phyloP scores from a whole-genome alignment of 2,329 filamentous ascomycete genomes.

The Xylaria sp. region DNA sequence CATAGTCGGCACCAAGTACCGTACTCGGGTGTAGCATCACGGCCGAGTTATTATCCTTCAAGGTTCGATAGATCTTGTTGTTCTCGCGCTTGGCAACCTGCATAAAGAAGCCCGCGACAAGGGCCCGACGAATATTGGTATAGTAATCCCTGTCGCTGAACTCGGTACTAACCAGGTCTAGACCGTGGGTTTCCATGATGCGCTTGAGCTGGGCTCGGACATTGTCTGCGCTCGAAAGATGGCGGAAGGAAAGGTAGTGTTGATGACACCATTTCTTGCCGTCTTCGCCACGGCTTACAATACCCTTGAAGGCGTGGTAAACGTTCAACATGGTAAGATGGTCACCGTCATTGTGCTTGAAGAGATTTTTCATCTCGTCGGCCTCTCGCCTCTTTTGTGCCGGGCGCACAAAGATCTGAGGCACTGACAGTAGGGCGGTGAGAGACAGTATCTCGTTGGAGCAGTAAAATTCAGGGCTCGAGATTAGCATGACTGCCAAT shows the following conservation, averaged over 20 bases:
- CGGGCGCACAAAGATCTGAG: slow-evolving; percentile 91
- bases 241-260: slow-evolving; percentile 90
- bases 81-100: slow-evolving; percentile 95
- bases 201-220: slow-evolving; percentile 91
- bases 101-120: slow-evolving; percentile 99
- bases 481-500: slow-evolving; percentile 97
- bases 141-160: slow-evolving; percentile 99
- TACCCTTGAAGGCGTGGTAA: slow-evolving; percentile 95
- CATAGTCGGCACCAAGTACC: slow-evolving; percentile 85
- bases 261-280: slow-evolving; percentile 95
- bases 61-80: slow-evolving; percentile 90
- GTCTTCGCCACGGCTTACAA: slow-evolving; percentile 72
- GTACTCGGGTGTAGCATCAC: slow-evolving; percentile 95
- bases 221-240: slow-evolving; percentile 91
- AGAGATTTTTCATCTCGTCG: slow-evolving; percentile 96
- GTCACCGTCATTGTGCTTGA: slow-evolving; percentile 92
- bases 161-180: slow-evolving; percentile 87
- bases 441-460: slow-evolving; percentile 98
- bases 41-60: slow-evolving; percentile 96
- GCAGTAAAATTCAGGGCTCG: slow-evolving; percentile 97
- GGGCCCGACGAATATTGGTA: slow-evolving; percentile 91
- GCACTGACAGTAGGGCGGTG: slow-evolving; percentile 91
- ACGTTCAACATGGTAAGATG: slow-evolving; percentile 97
- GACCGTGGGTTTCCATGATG: slow-evolving; percentile 93
- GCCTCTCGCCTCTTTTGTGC: slow-evolving; percentile 87